Base-by-base conservation (phyloP, 257 asterid species). In the Knoxia roxburghii region DNA sequence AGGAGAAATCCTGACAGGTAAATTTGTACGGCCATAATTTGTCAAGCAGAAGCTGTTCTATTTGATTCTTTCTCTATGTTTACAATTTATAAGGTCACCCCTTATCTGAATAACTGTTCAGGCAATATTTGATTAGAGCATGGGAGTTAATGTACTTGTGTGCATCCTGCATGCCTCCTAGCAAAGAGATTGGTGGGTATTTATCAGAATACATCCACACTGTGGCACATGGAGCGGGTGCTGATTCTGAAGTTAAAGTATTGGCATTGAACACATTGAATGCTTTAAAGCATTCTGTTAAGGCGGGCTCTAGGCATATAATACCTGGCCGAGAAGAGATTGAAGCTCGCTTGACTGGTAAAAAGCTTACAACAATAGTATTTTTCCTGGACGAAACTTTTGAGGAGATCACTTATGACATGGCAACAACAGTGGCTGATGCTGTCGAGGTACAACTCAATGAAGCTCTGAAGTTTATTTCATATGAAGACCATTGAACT, bases 341-440 rank as follows among this genome's bases (percentile, higher is more conserved):
- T 80, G 98, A 87, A 72, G 97, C 99, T 77, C 85, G 83, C 60
- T 82, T 95, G 79, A 90, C 96, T 52, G 91, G 96, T 32, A 91
- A 82, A 89, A 91, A 86, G 81, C 98, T 95, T 65, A 95, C 97
- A 40, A 95, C 98, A 33, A 87, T 91, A 68, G 98, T 91, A 39
- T 91, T 91, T 81, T 94, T 95, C 87, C 81, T 95, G 88, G 98
- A 95, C 39, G 99, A 95, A 81, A 95, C 99, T 48, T 95, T 90
- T 75, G 99, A 91, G 78, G 99, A 95, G 80, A 95, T 95, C 70
- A 83, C 98, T 14, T 95, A 89, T 57, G 98, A 89, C 85, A 95
- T 95, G 96, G 68, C 98, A 73, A 91, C 99, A 48, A 95, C 97
- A 59, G 97, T 87, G 65, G 87, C 90, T 72, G 99, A 95, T 75